These are phyloP conservation scores for Paecilomyces fulvus DNA, from an alignment of 2,329 filamentous ascomycete genomes.

Conservation along the genomic window DNA sequence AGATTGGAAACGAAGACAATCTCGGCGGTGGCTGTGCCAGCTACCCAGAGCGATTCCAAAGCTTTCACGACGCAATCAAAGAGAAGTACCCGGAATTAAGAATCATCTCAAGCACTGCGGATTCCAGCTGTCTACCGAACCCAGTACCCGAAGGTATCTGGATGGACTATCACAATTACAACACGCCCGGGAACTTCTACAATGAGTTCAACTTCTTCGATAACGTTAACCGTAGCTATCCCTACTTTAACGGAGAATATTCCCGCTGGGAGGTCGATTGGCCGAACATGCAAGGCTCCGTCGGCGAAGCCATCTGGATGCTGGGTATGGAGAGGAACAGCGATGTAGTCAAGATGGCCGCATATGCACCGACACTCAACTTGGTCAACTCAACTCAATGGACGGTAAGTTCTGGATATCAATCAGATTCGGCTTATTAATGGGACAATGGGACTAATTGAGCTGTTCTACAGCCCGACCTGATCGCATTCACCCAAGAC, in stretches of 20 bases:
- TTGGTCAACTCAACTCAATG: slow-evolving; percentile 21
- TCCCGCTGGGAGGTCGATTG: slow-evolving; percentile 16
- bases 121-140: slow-evolving; percentile 18
- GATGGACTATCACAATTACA: slow-evolving; percentile 46
- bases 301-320: slow-evolving; percentile 55
- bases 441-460: background rate
- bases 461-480: slow-evolving; percentile 12
- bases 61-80: slow-evolving; percentile 52
- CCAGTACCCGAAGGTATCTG: slow-evolving; percentile 28
- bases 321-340: slow-evolving; percentile 38
- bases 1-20: slow-evolving; percentile 61
- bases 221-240: slow-evolving; percentile 34
- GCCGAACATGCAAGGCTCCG: slow-evolving; percentile 37
- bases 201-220: slow-evolving; percentile 47
- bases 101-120: slow-evolving; percentile 43
- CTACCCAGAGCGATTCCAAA: slow-evolving; percentile 49
- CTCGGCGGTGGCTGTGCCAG: slow-evolving; percentile 44
- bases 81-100: slow-evolving; percentile 47
- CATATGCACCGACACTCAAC: slow-evolving; percentile 22
- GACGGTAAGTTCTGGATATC: slow-evolving; percentile 9
- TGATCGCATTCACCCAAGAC: slow-evolving; percentile 15
- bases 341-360: slow-evolving; percentile 20
- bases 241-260: slow-evolving; percentile 23
- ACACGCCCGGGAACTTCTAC: slow-evolving; percentile 43
- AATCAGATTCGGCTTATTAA: background rate